Evolutionary conservation across 371 early-diverging fungal genomes (phyloP).

Genomic region (Mucor saturninus): DNA sequence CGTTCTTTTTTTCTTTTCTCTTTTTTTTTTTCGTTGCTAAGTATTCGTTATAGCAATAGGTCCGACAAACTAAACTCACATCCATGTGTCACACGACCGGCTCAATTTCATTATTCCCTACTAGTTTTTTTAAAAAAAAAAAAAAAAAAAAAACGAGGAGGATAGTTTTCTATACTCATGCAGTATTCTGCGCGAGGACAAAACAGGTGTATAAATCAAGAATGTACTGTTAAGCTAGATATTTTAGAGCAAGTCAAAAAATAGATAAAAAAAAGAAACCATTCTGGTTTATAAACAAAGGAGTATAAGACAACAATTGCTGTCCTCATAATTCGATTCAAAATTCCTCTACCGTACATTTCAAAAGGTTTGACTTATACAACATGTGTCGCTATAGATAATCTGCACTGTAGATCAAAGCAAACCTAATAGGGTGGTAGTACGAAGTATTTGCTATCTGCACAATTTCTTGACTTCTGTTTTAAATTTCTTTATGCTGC

Average conservation of each 20-base stretch:
- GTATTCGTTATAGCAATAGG: not conserved
- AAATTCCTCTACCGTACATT: conserved; percentile 1
- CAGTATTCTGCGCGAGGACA: not conserved
- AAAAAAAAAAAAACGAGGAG: conserved; percentile 2
- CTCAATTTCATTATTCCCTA: not conserved
- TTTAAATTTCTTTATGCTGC: not conserved
- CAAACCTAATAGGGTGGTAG: conserved; percentile 3
- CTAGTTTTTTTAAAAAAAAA: not conserved
- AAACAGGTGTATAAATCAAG: not conserved
- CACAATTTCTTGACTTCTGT: not conserved
- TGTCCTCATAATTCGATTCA: not conserved
- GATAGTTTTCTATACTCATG: conserved; percentile 2
- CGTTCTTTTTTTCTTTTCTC: no score
- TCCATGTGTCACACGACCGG: not conserved
- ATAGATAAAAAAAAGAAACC: not conserved
- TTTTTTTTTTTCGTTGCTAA: no score
- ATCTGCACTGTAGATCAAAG: conserved; percentile 6
- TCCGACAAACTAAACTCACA: not conserved
- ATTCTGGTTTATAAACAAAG: not conserved
- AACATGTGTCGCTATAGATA: not conserved
- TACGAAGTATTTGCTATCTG: not conserved
- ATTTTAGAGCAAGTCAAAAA: not conserved
- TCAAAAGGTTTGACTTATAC: not conserved
- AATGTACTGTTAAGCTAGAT: no score
- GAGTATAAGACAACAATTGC: not conserved